Conservation (phyloP, 805 yeast species). For the Brettanomyces nanus region DNA sequence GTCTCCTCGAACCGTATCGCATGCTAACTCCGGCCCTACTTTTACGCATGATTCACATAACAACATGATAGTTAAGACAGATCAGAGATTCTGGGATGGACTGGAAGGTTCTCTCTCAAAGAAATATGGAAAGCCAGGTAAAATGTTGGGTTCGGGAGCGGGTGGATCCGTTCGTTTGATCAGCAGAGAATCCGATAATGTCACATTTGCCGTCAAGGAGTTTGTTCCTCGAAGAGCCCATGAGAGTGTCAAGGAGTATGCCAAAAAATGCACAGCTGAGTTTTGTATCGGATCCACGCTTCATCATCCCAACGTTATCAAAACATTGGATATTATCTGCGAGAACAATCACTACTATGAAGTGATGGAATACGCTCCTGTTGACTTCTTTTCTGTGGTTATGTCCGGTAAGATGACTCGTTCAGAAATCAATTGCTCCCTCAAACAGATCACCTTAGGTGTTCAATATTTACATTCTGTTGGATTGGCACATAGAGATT, state of each 20-base stretch:
- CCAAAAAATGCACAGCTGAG: constrained; percentile 85
- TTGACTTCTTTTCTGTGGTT: constrained; percentile 78
- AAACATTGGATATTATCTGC: constrained; percentile 66
- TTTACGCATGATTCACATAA: constrained; percentile 32
- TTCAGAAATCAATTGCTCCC: constrained; percentile 74
- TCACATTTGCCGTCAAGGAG: constrained; percentile 77
- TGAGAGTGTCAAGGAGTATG: constrained; percentile 67
- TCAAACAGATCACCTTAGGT: constrained; percentile 67
- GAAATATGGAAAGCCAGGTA: constrained; percentile 69
- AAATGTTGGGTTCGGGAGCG: constrained; percentile 76
- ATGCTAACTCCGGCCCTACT: constrained; percentile 22
- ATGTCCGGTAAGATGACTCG: constrained; percentile 81
- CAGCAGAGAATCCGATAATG: constrained; percentile 58
- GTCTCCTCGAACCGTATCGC: background rate
- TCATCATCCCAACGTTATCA: constrained; percentile 73
- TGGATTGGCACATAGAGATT: constrained; percentile 79
- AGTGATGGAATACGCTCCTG: constrained; percentile 81
- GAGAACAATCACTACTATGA: constrained; percentile 67
- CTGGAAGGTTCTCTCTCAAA: constrained; percentile 44
- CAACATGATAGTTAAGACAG: constrained; percentile 31
- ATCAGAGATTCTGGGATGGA: constrained; percentile 34
- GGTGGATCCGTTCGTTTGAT: constrained; percentile 79
- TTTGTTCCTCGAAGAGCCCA: constrained; percentile 64
- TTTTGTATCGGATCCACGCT: constrained; percentile 79
- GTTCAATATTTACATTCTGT: constrained; percentile 65